Evolutionary conservation across 192 early-diverging fungal species (phyloP), one percentile per base, ranked within the genome.

Genomic region (Umbelopsis isabellina): DNA sequence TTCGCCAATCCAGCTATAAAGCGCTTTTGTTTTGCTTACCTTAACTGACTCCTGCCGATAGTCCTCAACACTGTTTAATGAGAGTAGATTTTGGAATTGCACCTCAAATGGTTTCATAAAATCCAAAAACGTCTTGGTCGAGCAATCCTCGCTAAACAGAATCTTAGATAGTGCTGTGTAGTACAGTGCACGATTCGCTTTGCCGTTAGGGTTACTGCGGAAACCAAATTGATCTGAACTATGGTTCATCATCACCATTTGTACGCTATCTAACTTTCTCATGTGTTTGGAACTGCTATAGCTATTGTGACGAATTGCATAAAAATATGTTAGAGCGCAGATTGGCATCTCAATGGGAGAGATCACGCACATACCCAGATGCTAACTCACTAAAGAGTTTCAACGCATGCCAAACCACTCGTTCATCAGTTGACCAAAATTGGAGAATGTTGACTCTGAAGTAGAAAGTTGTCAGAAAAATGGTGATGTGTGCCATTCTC

Each of bases 101-200:
- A 72, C 51, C 37, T 84, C 82, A 81, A 90, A 95, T 0, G 91
- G 92, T 51, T 80, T 86, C 72, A 92, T 82, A 73, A 96, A 94
- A 37, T 85, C 82, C 52, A 86, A 80, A 75, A 93, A 93, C 66
- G 86, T 86, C 7, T 72, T 71, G 27, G 87, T 82, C 22, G 79
- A 68, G 22, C 82, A 78, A 48, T 93, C 90, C 18, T 91, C 88
- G 0, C 88, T 78, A 66, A 94, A 93, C 46, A 96, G 82, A 11
- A 95, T 75, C 27, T 89, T 88, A 23, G 90, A 89, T 55, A 97
- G 82, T 9, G 92, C 88, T 18, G 84, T 82, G 68, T 96, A 97
- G 76, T 95, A 97, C 22, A 81, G 67, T 72, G 88, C 81, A 5
- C 92, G 86, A 61, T 83, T 84, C 45, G 87, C 85, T 68, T 80